Evolutionary conservation across 257 asterid genomes (phyloP), one percentile per base, ranked within the genome.

Genomic region (Gentiana straminea): DNA sequence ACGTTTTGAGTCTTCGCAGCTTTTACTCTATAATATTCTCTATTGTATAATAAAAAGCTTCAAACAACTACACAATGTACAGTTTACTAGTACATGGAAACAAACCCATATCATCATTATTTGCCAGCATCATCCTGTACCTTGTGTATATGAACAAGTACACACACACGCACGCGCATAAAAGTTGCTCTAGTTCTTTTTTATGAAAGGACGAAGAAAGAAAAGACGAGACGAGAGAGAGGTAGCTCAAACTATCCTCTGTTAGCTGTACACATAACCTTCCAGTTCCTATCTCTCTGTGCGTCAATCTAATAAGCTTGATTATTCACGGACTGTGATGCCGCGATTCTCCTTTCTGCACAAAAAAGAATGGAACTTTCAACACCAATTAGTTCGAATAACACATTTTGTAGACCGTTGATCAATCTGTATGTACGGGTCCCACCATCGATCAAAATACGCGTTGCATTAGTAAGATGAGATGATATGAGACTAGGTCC

Each of bases 231-330:
- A 62, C 55, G 59, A 52, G 13, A 47, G 68, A 63, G 74, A 61
- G 77, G 73, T 53, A 71, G 72, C 77, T 67, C 73, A 67, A 71
- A 72, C 77, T 67, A 67, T 69, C 73, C 73, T 72, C 77, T n/a
- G 73, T 72, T 72, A 72, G 73, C 70, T 50, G 77, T 72, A 72
- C 73, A 61, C 41, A 47, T 37, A 33, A 64, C 57, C 62, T 62
- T 50, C 60, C 37, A 4, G 11, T 66, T 59, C 68, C 55, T 51
- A 48, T 49, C 60, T 54, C 24, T 24, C 24, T 24, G 24, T 24
- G 24, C 51, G 34, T 35, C 58, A 37, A 49, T 54, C 60, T 62
- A 66, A 60, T 60, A 52, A 33, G 66, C 24, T 24, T 24, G 24
- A 24, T 24, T 65, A n/a, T 59, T 52, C 15, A 55, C 52, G 48